Evolutionary conservation across 192 early-diverging fungal genomes (phyloP).

Genomic region (Diversispora epigaea): DNA sequence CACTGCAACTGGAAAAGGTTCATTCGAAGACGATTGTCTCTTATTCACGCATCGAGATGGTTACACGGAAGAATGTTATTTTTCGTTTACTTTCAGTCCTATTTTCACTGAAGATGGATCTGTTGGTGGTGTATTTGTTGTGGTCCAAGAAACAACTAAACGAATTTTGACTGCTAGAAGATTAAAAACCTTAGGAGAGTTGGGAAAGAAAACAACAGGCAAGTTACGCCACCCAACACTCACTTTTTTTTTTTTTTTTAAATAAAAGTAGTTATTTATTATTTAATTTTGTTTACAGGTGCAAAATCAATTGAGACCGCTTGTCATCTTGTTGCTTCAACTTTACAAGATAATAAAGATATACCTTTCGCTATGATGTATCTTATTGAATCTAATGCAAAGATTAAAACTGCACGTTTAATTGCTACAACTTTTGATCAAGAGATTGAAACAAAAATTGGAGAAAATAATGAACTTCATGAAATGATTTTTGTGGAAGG

Average conservation of each 20-base stretch:
- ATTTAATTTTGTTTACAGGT: neutral
- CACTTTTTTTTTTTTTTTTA: neutral
- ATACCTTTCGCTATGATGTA: conserved; percentile 15
- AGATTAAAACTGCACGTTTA: neutral
- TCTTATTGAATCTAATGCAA: neutral
- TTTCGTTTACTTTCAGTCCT: conserved; percentile 43
- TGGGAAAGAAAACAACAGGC: conserved; percentile 38
- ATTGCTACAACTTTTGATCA: conserved; percentile 21
- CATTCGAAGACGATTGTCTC: conserved; percentile 11
- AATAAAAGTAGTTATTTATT: neutral
- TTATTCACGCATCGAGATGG: conserved; percentile 34
- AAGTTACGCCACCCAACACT: neutral
- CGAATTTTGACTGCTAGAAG: conserved; percentile 38
- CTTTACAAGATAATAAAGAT: conserved; percentile 6
- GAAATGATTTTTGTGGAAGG: conserved; percentile 8
- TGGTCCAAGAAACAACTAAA: conserved; percentile 42
- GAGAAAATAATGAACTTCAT: conserved; percentile 7
- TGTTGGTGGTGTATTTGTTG: conserved; percentile 36
- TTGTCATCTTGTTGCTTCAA: conserved; percentile 3
- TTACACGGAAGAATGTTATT: conserved; percentile 45
- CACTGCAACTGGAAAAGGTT: neutral
- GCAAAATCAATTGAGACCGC: conserved; percentile 21
- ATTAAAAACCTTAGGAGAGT: conserved; percentile 37
- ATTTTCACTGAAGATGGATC: conserved; percentile 38
- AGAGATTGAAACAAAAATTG: neutral